Evolutionary conservation across 2,329 filamentous ascomycete species (phyloP).

Genomic region (Chrysoporthe deuterocubensis): DNA sequence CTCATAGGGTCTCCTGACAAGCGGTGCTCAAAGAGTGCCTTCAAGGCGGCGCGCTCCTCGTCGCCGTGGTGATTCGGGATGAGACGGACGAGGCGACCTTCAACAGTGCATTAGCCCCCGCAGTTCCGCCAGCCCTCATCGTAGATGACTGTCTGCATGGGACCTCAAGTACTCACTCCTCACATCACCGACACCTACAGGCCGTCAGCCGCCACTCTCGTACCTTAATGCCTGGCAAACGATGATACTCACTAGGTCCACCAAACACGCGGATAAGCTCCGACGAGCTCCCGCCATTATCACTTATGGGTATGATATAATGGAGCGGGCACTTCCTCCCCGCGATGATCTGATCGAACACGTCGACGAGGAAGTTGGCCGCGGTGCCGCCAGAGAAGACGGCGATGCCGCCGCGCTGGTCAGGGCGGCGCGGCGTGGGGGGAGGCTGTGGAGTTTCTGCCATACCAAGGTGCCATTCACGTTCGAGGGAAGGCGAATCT

Average conservation of each 20-base stretch:
- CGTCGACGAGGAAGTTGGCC: constrained; percentile 92
- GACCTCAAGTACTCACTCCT: constrained; percentile 41
- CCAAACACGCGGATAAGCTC: constrained; percentile 95
- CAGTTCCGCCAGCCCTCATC: too few species aligned
- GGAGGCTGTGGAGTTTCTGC: constrained; percentile 19
- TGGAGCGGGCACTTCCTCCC: constrained; percentile 71
- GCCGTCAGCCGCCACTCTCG: constrained; percentile 16
- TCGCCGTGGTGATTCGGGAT: constrained; percentile 71
- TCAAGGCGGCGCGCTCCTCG: constrained; percentile 74
- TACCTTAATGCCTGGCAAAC: not conserved
- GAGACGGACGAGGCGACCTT: constrained; percentile 85
- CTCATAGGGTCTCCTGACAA: constrained; percentile 63
- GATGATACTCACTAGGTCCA: constrained; percentile 69
- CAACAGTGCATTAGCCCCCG: constrained; percentile 17
- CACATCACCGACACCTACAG: constrained; percentile 65
- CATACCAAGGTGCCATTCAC: not conserved
- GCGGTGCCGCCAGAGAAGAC: constrained; percentile 92
- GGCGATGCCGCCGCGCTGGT: constrained; percentile 62
- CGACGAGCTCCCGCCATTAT: constrained; percentile 93
- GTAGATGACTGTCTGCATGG: too few species aligned
- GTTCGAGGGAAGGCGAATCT: not conserved
- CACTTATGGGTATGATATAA: constrained; percentile 93
- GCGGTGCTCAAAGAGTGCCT: constrained; percentile 84
- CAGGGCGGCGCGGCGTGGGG: constrained; percentile 17
- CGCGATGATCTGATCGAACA: constrained; percentile 71